Evolutionary conservation across 176 grass and related monocot species (phyloP).

Genomic region (Thalia dealbata): DNA sequence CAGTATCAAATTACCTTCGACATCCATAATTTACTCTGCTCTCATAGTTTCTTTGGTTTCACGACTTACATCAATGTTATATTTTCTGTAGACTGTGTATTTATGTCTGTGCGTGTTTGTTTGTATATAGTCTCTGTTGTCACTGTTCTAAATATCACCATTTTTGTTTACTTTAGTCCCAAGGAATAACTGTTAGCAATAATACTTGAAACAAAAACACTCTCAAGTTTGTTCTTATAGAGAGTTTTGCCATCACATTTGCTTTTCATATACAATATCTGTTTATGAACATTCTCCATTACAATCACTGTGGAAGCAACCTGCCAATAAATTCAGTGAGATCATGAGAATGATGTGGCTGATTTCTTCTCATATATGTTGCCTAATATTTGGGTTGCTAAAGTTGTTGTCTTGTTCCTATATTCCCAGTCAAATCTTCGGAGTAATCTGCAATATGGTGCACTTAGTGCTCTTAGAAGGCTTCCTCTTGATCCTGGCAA

Average conservation of each 20-base stretch:
- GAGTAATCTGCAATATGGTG: conserved; percentile 91
- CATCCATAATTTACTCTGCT: too few relatives aligned
- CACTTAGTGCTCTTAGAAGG: conserved; percentile 92
- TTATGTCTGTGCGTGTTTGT: too few relatives aligned
- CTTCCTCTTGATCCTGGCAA: conserved; percentile 96
- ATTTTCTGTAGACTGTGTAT: neutral
- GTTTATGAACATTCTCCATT: neutral
- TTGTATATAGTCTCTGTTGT: too few relatives aligned
- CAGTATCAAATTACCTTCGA: too few relatives aligned
- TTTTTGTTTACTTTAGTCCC: neutral
- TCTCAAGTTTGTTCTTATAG: neutral
- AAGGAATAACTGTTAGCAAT: neutral
- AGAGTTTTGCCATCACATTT: neutral
- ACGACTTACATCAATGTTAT: too few relatives aligned
- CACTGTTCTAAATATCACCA: too few relatives aligned
- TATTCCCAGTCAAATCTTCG: conserved; percentile 52
- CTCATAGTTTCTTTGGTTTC: too few relatives aligned
- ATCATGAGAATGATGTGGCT: neutral
- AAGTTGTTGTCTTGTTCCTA: neutral
- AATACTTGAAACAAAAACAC: neutral
- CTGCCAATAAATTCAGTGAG: neutral
- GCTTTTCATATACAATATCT: too few relatives aligned
- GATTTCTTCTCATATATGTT: conserved; percentile 6
- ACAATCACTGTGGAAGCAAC: neutral
- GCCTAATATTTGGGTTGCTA: neutral